These are phyloP conservation scores for Penicillium glabrum DNA, from an alignment of 2,329 filamentous ascomycete genomes.

Conservation along the genomic window DNA sequence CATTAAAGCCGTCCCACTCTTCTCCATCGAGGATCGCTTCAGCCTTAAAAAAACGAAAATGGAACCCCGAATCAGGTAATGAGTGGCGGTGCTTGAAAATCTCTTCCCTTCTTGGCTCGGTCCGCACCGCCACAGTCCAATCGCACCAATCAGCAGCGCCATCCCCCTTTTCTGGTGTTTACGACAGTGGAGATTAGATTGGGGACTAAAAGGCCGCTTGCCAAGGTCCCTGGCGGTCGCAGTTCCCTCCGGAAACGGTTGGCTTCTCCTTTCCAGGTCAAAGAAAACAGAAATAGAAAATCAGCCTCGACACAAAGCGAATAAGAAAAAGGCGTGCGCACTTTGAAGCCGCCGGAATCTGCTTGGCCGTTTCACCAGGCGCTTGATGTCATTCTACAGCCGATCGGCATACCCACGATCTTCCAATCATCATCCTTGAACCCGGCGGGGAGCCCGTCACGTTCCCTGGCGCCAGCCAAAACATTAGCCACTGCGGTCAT, in stretches of 20 bases:
- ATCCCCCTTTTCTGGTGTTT: slow-evolving; percentile 7
- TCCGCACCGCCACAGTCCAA: slow-evolving; percentile 7
- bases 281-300: not conserved
- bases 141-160: slow-evolving; percentile 10
- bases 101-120: not conserved
- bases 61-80: not conserved
- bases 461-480: slow-evolving; percentile 15
- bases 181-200: not conserved
- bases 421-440: slow-evolving; percentile 26
- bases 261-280: not conserved
- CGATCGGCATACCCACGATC: slow-evolving; percentile 27
- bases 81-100: not conserved
- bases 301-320: not conserved
- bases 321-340: not conserved
- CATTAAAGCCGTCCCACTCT: not conserved
- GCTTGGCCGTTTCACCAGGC: slow-evolving; percentile 33
- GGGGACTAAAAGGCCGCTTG: not conserved
- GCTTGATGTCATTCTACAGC: slow-evolving; percentile 36
- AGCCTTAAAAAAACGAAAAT: not conserved
- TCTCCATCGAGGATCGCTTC: not conserved
- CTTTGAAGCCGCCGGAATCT: slow-evolving; percentile 14
- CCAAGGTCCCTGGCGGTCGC: not conserved
- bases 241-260: not conserved
- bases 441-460: slow-evolving; percentile 15
- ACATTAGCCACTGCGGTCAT: slow-evolving; percentile 32